phyloP scores from a whole-genome alignment of 768 basidiomycete species.

The Suillus spraguei region DNA sequence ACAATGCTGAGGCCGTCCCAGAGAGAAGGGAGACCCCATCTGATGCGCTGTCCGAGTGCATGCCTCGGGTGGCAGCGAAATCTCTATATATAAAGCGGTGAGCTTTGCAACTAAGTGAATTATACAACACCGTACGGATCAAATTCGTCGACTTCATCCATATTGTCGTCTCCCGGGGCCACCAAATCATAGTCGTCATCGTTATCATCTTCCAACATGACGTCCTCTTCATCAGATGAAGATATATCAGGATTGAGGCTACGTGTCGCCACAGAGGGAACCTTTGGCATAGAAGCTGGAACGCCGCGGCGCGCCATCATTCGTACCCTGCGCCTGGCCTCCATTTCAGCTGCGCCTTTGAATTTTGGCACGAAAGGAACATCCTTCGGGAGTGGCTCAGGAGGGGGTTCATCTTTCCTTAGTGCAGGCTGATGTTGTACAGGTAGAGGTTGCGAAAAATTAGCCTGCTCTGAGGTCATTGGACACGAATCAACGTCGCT shows the following conservation, averaged over 20 bases:
- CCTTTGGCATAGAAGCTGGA: constrained; percentile 29
- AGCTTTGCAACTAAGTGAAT: not conserved
- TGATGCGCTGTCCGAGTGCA: constrained; percentile 62
- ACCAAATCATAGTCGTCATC: constrained; percentile 57
- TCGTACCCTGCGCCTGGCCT: constrained; percentile 63
- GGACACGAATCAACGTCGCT: constrained; percentile 16
- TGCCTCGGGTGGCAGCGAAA: constrained; percentile 62
- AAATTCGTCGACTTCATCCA: constrained; percentile 74
- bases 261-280: constrained; percentile 28
- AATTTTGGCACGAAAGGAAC: constrained; percentile 76
- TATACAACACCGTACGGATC: constrained; percentile 61
- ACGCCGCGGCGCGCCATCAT: constrained; percentile 61
- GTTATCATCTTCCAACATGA: constrained; percentile 48
- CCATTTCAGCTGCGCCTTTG: constrained; percentile 87
- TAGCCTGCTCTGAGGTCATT: constrained; percentile 16
- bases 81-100: constrained; percentile 50
- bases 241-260: constrained; percentile 49
- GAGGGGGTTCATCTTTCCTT: constrained; percentile 20
- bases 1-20: constrained; percentile 47
- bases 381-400: constrained; percentile 47
- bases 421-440: constrained; percentile 10
- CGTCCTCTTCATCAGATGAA: constrained; percentile 58
- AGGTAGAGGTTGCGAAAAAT: not conserved
- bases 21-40: constrained; percentile 66
- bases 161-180: constrained; percentile 47